Percentiles rank a stretch among this genome's conserved stretches.
Conservation (phyloP, 225 moss, liverwort and hornwort genomes). For the Bryum argenteum region DNA sequence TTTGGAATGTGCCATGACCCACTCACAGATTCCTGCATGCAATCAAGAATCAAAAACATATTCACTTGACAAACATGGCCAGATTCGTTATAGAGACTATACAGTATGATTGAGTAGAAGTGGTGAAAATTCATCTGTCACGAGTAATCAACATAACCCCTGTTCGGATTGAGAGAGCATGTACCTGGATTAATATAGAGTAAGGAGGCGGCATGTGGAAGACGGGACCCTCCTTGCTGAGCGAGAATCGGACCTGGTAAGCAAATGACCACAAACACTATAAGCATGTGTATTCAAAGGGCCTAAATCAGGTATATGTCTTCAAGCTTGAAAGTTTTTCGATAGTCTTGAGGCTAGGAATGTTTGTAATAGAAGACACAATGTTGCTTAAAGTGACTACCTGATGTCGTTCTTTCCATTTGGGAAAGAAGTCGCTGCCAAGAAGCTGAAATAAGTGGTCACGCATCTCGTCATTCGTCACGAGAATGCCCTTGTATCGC, state of each 20-base stretch:
- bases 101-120: not conserved
- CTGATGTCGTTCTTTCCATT: conserved; percentile 99
- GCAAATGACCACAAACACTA: too few relatives aligned
- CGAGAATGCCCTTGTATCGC: conserved; percentile 80
- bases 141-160: not conserved
- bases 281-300: too few relatives aligned
- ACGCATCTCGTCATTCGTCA: conserved; percentile 98
- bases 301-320: too few relatives aligned
- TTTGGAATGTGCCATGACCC: conserved; percentile 90
- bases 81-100: not conserved
- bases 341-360: too few relatives aligned
- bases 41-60: conserved; percentile 15
- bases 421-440: conserved; percentile 92
- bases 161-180: conserved; percentile 1
- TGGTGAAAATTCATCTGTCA: not conserved
- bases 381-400: conserved; percentile 35
- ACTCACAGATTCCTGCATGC: conserved; percentile 78
- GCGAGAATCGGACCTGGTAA: conserved; percentile 74
- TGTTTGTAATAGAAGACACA: too few relatives aligned
- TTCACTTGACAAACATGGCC: too few relatives aligned
- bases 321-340: too few relatives aligned
- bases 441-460: conserved; percentile 96
- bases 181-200: conserved; percentile 86
- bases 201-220: conserved; percentile 97
- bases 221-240: conserved; percentile 61